phyloP scores from a whole-genome alignment of 2,329 filamentous ascomycete genomes.

The Colletotrichum godetiae region DNA sequence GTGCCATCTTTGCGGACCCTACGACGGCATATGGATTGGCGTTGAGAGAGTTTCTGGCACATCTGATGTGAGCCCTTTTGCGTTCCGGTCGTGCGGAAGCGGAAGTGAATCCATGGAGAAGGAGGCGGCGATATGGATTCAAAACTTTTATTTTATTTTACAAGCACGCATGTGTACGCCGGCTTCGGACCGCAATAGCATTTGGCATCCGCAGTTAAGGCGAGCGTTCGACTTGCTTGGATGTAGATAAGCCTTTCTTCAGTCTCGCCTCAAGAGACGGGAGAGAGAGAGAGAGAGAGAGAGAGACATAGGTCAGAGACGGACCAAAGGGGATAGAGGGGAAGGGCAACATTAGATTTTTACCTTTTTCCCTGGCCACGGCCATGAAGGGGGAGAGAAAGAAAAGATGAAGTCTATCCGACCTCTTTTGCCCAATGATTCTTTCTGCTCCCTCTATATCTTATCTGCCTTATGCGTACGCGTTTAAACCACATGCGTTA shows the following conservation, averaged over 20 bases:
- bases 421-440: slow-evolving; percentile 12
- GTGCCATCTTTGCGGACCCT: slow-evolving; percentile 12
- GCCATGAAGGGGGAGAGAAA: neutral
- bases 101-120: neutral
- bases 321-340: neutral
- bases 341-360: neutral
- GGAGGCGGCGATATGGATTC: neutral
- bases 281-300: no score
- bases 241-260: slow-evolving; percentile 3
- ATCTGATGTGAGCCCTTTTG: slow-evolving; percentile 6
- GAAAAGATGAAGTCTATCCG: neutral
- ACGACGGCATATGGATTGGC: slow-evolving; percentile 33
- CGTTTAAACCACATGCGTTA: no score
- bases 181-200: slow-evolving; percentile 10
- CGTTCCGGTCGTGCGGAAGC: neutral
- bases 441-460: neutral
- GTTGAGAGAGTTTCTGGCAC: slow-evolving; percentile 9
- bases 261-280: neutral
- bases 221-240: slow-evolving; percentile 14
- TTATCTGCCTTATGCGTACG: no score
- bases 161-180: neutral
- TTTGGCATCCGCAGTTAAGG: neutral
- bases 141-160: neutral
- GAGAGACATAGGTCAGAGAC: neutral
- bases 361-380: neutral